Percentiles rank a stretch among this genome's conserved stretches.
Conservation (phyloP, 2,329 filamentous ascomycete genomes). For the Sporothrix euskadiensis region DNA sequence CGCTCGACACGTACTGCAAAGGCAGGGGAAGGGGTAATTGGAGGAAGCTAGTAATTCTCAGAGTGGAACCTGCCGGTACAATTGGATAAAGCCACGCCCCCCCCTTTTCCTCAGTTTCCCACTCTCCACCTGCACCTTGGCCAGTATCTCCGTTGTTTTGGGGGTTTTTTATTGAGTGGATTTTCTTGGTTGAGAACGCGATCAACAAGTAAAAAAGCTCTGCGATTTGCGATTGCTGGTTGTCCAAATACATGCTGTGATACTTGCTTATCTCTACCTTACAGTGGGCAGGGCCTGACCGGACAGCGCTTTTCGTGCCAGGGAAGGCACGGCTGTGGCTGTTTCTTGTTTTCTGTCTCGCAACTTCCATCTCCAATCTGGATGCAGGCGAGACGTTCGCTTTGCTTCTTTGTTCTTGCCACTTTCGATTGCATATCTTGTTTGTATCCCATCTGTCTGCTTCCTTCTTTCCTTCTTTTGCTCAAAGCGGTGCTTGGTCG, state of each 20-base stretch:
- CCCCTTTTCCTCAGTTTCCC: neutral
- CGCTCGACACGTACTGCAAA: neutral
- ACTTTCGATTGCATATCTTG: neutral
- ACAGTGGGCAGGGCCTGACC: neutral
- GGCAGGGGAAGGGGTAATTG: slow-evolving; percentile 28
- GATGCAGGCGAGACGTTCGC: neutral
- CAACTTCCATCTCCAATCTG: neutral
- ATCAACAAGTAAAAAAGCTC: neutral
- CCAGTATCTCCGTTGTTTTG: neutral
- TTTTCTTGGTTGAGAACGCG: neutral
- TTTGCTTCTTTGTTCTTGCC: neutral
- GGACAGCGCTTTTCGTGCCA: slow-evolving; percentile 1
- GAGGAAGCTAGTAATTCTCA: slow-evolving; percentile 19
- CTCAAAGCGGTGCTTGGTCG: neutral
- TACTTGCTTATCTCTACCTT: neutral
- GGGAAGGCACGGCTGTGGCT: neutral
- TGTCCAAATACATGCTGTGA: neutral
- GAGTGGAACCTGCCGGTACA: slow-evolving; percentile 26
- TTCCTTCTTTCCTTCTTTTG: neutral
- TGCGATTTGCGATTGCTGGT: neutral
- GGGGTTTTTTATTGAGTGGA: neutral
- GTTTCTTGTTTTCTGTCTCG: slow-evolving; percentile 4
- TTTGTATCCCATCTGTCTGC: neutral
- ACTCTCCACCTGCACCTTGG: neutral
- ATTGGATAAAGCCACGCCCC: slow-evolving; percentile 25